Conservation (phyloP, 2,329 filamentous ascomycete genomes). For the Fusarium odoratissimum region DNA sequence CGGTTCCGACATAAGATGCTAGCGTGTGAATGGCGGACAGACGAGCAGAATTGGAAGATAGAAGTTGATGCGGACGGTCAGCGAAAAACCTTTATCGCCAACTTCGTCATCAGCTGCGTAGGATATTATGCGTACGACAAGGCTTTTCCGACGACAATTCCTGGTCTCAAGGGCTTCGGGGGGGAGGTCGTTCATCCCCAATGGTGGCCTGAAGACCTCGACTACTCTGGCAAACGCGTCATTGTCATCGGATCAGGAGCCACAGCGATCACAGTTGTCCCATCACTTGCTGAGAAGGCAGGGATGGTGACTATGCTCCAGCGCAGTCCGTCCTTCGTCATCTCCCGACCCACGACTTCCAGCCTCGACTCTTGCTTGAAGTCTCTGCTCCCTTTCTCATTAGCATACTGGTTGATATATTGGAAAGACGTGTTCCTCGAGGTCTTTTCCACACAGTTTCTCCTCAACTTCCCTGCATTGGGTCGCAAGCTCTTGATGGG, state of each 20-base stretch:
- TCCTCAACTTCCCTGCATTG: conserved; percentile 43
- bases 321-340: conserved; percentile 78
- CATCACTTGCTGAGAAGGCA: conserved; percentile 73
- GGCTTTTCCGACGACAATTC: conserved; percentile 70
- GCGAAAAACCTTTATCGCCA: conserved; percentile 54
- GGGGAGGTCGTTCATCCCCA: conserved; percentile 76
- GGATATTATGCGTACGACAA: conserved; percentile 80
- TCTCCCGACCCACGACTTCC: conserved; percentile 62
- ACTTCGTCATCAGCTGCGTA: conserved; percentile 68
- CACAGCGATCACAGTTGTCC: conserved; percentile 82
- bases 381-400: conserved; percentile 58
- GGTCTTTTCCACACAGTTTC: conserved; percentile 53
- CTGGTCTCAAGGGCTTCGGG: conserved; percentile 74
- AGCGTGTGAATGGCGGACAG: conserved; percentile 64
- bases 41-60: conserved; percentile 67
- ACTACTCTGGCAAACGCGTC: conserved; percentile 74
- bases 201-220: conserved; percentile 78
- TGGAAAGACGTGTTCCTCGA: conserved; percentile 61
- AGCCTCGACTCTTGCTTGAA: conserved; percentile 52
- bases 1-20: conserved; percentile 62
- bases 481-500: conserved; percentile 52
- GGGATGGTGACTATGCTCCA: conserved; percentile 81
- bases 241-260: conserved; percentile 82
- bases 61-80: conserved; percentile 52
- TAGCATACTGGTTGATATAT: conserved; percentile 61